Base-by-base conservation (phyloP, 345 rosid genomes). In the Salix purpurea region DNA sequence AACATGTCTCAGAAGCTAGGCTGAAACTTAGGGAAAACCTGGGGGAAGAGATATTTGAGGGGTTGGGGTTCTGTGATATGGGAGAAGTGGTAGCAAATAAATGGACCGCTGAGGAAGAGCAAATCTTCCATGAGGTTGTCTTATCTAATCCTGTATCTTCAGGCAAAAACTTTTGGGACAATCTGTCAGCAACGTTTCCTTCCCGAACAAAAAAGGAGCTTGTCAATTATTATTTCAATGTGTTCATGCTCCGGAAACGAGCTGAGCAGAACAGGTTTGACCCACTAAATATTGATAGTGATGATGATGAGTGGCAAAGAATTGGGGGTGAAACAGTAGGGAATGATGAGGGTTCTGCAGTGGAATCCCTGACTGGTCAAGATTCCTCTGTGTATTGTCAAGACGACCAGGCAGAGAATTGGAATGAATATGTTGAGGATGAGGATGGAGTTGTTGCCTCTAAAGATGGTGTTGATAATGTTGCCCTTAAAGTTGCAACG, bases 241-340 rank as follows among this genome's bases (percentile, higher is more conserved):
- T 91, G 15, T 92, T 90, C 71, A 79, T 89, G 79, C 86, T 92
- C 46, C 80, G 78, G 69, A 77, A 84, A 74, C 88, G 96, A 58
- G 92, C 91, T 74, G 77, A 76, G 40, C 97, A 92, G 86, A 92
- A 92, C 81, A 85, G 92, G 66, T 83, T 78, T 52, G 78, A 81
- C 64, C 79, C 86, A 0, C 54, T 77, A 78, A 86, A 88, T 73
- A 75, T 86, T 28, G 97, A 93, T 74, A 93, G 97, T 37, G 97
- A 92, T 83, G 90, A 92, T 70, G 97, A 92, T 71, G 94, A 91
- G 76, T 91, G 94, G 93, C 92, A 82, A 61, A 61, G 65, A 71
- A 48, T 67, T 73, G 87, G 80, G 37, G 52, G 40, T 73, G 84
- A 65, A 76, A 40, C 50, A 54, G 76, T 67, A 42, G 85, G 66